Evolutionary conservation across 441 rosid genomes (phyloP), one percentile per base, ranked within the genome.

Genomic region (Euphorbia corollata): DNA sequence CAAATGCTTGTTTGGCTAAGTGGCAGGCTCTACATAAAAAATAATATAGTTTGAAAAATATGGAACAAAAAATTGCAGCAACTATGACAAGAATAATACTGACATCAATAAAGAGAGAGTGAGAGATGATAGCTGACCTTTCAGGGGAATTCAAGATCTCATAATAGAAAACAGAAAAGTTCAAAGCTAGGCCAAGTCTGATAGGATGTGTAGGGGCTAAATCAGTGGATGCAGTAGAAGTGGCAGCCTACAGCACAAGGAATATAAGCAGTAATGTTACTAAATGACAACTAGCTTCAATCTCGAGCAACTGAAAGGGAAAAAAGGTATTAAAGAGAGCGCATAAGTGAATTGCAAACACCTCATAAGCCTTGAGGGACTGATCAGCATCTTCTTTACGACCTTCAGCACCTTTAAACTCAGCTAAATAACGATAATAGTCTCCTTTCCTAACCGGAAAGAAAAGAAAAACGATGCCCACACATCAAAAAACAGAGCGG

Each of bases 141-240:
- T 89, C 95, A 24, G 93, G 91, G 15, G 95, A 87, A 78, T 86
- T 92, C 77, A 92, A 74, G 75, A 92, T 92, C 83, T 92, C 98
- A 67, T 92, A 90, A 82, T 85, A 90, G 84, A 89, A 92, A 59
- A 89, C 98, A 0, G 96, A 89, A 71, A 87, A 89, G 88, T 91
- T 91, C 65, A 91, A 73, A 67, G 96, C 95, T 64, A 92, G 75
- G 65, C 98, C 96, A 74, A 92, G 91, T 78, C 96, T 84, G 60
- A 90, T 90, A 58, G 98, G 96, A 81, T 92, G 98, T 24, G 97
- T 87, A 1, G 97, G 91, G 32, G 91, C 73, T 77, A 92, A 79
- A 61, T 89, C 96, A 18, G 86, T 63, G 75, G 73, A 66, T 0
- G 90, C 96, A 60, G 88, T 73, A 43, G 87, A 63, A 19, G 79